Conservation (phyloP, 768 basidiomycete genomes). For the Suillus spraguei region DNA sequence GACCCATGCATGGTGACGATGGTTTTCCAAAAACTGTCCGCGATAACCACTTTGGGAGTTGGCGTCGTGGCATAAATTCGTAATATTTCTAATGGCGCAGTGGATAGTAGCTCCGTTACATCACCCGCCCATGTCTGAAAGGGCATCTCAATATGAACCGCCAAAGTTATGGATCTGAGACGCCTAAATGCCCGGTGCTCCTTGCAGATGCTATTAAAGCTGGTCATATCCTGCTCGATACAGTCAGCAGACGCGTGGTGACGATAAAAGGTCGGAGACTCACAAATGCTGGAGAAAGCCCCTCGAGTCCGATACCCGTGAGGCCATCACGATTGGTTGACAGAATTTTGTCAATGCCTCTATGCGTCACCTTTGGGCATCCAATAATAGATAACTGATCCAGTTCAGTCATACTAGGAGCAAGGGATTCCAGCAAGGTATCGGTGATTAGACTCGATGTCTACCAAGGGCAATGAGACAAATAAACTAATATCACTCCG, state of each 20-base stretch:
- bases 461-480: conserved; percentile 35
- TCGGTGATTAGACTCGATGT: conserved; percentile 63
- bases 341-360: conserved; percentile 56
- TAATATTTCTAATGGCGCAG: conserved; percentile 57
- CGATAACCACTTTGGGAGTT: conserved; percentile 40
- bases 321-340: conserved; percentile 49
- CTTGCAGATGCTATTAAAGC: conserved; percentile 44
- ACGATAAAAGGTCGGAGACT: conserved; percentile 19
- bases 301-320: conserved; percentile 59
- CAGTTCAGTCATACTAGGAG: conserved; percentile 50
- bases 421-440: conserved; percentile 48
- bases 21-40: conserved; percentile 51
- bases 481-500: not conserved
- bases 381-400: conserved; percentile 65
- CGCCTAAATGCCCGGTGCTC: conserved; percentile 39
- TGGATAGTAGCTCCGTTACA: conserved; percentile 44
- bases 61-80: conserved; percentile 60
- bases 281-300: conserved; percentile 63
- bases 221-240: conserved; percentile 50
- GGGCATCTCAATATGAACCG: conserved; percentile 41
- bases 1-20: conserved; percentile 53
- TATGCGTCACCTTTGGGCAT: conserved; percentile 68
- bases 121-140: conserved; percentile 47
- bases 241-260: conserved; percentile 8
- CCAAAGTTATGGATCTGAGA: conserved; percentile 61